Conservation (phyloP, 495 filamentous ascomycete genomes). For the Xylaria acuta region DNA sequence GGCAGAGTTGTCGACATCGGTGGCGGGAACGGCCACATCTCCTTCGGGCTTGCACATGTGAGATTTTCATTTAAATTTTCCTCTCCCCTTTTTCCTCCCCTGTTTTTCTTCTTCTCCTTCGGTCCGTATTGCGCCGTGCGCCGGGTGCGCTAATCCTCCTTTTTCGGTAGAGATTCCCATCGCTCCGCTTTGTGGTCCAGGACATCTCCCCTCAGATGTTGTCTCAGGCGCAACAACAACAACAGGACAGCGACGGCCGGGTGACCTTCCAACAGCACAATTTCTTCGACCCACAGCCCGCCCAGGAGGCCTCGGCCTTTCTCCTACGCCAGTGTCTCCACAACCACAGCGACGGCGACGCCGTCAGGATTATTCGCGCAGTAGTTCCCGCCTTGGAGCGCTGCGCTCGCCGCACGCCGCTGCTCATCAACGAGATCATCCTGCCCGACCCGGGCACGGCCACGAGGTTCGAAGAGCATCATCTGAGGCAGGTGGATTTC, state of each 20-base stretch:
- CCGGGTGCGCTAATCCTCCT: slow-evolving; percentile 1
- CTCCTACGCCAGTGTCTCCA: slow-evolving; percentile 40
- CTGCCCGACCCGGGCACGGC: slow-evolving; percentile 32
- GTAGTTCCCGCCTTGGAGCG: slow-evolving; percentile 39
- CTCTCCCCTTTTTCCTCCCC: not conserved
- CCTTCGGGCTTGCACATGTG: slow-evolving; percentile 28
- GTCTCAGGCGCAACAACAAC: slow-evolving; percentile 22
- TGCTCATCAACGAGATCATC: slow-evolving; percentile 42
- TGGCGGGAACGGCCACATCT: slow-evolving; percentile 31
- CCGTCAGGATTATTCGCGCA: slow-evolving; percentile 30
- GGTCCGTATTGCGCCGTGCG: not conserved
- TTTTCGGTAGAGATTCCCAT: slow-evolving; percentile 29
- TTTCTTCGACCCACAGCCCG: slow-evolving; percentile 43
- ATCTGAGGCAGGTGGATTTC: slow-evolving; percentile 35
- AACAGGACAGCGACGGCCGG: slow-evolving; percentile 22
- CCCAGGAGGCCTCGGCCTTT: slow-evolving; percentile 34
- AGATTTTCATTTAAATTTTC: slow-evolving; percentile 15
- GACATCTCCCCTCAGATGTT: slow-evolving; percentile 30
- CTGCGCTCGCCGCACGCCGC: slow-evolving; percentile 32
- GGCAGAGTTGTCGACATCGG: slow-evolving; percentile 37
- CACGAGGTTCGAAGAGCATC: slow-evolving; percentile 23
- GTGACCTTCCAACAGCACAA: slow-evolving; percentile 35
- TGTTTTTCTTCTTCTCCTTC: not conserved
- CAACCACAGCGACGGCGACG: slow-evolving; percentile 35
- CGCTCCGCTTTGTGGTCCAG: slow-evolving; percentile 36